Evolutionary conservation across 108 stramenopile genomes (phyloP), one percentile per base, ranked within the genome.

Genomic region (Skeletonema menzelii): DNA sequence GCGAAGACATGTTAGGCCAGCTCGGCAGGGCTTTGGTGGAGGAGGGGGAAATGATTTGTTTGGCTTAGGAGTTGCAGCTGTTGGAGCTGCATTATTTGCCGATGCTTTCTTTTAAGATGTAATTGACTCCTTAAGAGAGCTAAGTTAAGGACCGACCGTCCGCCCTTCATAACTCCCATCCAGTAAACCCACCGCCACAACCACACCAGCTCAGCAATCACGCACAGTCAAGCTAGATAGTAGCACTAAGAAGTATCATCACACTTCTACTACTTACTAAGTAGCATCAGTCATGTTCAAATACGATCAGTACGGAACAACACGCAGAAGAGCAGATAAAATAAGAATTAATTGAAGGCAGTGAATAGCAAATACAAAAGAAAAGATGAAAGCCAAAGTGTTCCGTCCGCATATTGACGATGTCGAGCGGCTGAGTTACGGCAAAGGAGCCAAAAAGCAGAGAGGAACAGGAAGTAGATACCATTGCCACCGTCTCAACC

Each of bases 401-500:
- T 64, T 64, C 42, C 34, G 63, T 8, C 63, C 63, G 14, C 35
- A 34, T 32, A 37, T 64, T 7, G 79, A 80, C 22, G 79, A 80
- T 55, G 76, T 80, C 15, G 76, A 77, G 35, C 64, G 79, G 11
- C 65, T 80, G 22, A 73, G 71, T 13, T 67, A 38, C 20, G 79
- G 79, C 4, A 65, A 78, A 35, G 63, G 69, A 4, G 76, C 79
- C 4, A 65, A 55, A 17, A 80, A 80, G 38, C 38, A 8, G 69
- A 65, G 77, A 13, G 79, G 79, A 14, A 79, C 77, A 17, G 79
- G 79, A 6, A 79, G 77, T 71, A 30, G 79, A 56, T 42, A 72
- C 59, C 64, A 79, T 22, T 68, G 72, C 57, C 79, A 80, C 30
- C 77, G 79, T n/a, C 76, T 80, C 67, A 80, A 79, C 26, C 72